Evolutionary conservation across 495 filamentous ascomycete genomes (phyloP), one percentile per base, ranked within the genome.

Genomic region (Astrocystis sublimbata): DNA sequence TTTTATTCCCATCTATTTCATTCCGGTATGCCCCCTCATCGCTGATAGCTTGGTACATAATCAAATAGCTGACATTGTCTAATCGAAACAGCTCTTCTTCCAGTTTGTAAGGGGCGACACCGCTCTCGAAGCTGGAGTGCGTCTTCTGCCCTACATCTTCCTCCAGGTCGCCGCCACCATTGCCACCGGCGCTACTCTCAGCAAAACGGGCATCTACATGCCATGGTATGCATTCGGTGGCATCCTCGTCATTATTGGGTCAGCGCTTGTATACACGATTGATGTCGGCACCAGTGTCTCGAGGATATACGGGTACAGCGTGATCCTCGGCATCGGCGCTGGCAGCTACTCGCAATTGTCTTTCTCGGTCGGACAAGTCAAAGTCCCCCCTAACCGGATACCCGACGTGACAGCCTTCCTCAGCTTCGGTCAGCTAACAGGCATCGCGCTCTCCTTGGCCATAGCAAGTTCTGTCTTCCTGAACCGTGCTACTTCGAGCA

Each of bases 251-350:
- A 23, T 65, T 8, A 38, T 70, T 23, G 67, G 55, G 9, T 68
- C 30, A 51, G 66, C 49, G 67, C 65, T 60, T 57, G 67, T 70
- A 75, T 81, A 81, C 8, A 91, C 86, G 0, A 80, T 87, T 7
- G 67, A 63, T 28, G 35, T 62, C 0, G 62, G 49, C 64, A 72
- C 75, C 10, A 60, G 58, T 21, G 62, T 62, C 19, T 54, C 57
- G 7, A 52, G 76, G 15, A 88, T 85, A 84, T 86, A 88, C 49
- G 84, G 85, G 6, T 86, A 83, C 67, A 84, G 87, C 58, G 69
- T 85, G 33, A 24, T 89, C 13, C 83, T 75, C 49, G 87, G 87
- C 28, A 61, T 83, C 0, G 86, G 85, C 19, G 64, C 84, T 12
- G 87, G 86, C 7, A 62, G 78, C 2, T 81, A 79, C 8, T 75